Evolutionary conservation across 2,329 filamentous ascomycete genomes (phyloP).

Genomic region (Colletotrichum sp.): DNA sequence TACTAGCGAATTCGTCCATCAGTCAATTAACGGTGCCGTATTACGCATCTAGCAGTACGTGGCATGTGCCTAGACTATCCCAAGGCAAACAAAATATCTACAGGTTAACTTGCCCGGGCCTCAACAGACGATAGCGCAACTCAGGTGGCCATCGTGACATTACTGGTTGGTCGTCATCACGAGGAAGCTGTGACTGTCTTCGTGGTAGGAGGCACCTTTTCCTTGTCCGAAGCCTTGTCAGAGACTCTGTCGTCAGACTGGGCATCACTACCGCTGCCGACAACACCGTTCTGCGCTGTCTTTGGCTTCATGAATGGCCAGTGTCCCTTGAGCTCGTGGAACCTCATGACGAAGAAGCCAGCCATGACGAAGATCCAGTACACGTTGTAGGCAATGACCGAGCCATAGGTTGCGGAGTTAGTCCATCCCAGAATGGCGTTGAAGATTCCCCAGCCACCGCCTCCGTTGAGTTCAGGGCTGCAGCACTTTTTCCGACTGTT

Average conservation of each 20-base stretch:
- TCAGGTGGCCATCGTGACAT: background rate
- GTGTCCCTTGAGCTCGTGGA: slow-evolving; percentile 63
- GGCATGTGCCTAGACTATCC: background rate
- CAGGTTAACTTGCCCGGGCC: background rate
- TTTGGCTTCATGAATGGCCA: slow-evolving; percentile 50
- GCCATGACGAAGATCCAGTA: slow-evolving; percentile 81
- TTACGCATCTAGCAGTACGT: background rate
- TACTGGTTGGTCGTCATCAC: background rate
- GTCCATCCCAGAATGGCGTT: slow-evolving; percentile 87
- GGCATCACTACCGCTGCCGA: background rate
- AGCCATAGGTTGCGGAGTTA: slow-evolving; percentile 87
- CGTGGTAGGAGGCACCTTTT: background rate
- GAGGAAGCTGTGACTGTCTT: slow-evolving; percentile 7
- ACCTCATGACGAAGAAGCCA: slow-evolving; percentile 68
- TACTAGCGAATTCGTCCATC: background rate
- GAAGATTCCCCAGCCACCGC: slow-evolving; percentile 85
- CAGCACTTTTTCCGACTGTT: slow-evolving; percentile 66
- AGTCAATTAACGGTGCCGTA: background rate
- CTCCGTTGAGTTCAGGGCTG: slow-evolving; percentile 73
- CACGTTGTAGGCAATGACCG: slow-evolving; percentile 84
- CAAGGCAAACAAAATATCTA: background rate
- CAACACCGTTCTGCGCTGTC: background rate
- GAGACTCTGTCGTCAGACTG: background rate
- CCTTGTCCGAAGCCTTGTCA: background rate
- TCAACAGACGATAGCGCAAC: background rate